Conservation (phyloP, 2,329 filamentous ascomycete genomes). For the Aspergillus arachidicola region DNA sequence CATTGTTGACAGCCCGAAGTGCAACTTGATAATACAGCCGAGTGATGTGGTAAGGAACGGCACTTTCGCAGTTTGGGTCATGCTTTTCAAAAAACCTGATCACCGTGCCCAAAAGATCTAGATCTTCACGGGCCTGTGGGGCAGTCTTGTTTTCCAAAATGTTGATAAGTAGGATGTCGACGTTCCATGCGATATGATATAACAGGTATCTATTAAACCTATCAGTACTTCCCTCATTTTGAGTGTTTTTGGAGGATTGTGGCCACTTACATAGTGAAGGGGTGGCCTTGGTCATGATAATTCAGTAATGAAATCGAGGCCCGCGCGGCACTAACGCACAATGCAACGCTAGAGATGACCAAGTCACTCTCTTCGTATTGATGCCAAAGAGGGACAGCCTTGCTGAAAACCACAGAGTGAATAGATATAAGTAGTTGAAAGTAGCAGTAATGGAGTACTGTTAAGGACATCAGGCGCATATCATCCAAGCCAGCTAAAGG, state of each 20-base stretch:
- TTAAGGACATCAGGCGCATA: not conserved
- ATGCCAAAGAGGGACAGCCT: not conserved
- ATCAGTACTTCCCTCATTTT: not conserved
- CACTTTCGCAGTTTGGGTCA: not conserved
- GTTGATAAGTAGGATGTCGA: not conserved
- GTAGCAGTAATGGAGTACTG: not conserved
- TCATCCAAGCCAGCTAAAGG: not conserved
- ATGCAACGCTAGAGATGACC: not conserved
- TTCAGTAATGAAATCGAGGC: not conserved
- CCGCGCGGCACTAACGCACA: not conserved
- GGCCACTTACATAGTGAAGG: not conserved
- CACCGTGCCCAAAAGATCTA: not conserved
- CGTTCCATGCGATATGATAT: not conserved
- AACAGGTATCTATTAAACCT: not conserved
- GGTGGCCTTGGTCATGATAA: not conserved
- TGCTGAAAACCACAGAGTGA: not conserved
- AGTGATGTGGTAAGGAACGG: not conserved
- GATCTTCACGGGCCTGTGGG: not conserved
- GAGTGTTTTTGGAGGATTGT: not conserved
- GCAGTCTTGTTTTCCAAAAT: not conserved
- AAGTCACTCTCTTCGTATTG: not conserved
- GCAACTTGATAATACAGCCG: not conserved
- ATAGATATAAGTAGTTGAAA: not conserved
- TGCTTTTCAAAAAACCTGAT: not conserved
- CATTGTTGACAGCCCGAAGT: not conserved